Evolutionary conservation across 2,329 filamentous ascomycete genomes (phyloP).

Genomic region (Calonectria fujianensis): DNA sequence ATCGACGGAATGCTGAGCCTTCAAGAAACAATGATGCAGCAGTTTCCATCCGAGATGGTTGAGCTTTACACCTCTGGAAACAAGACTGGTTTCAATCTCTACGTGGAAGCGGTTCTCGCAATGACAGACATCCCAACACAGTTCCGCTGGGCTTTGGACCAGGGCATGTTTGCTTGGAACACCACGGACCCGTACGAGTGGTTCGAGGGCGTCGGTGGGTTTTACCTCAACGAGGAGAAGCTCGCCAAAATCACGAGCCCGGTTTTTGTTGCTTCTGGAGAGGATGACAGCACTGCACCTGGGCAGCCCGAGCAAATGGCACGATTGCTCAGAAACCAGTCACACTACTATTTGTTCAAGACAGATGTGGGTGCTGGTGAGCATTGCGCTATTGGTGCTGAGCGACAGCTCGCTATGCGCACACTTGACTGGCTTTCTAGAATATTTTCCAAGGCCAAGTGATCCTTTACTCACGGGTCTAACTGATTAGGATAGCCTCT

Average conservation of each 20-base stretch:
- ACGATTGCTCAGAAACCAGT: constrained; percentile 28
- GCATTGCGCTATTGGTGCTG: constrained; percentile 40
- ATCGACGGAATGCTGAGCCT: constrained; percentile 40
- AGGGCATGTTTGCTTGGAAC: constrained; percentile 39
- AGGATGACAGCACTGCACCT: constrained; percentile 35
- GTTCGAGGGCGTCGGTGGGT: constrained; percentile 30
- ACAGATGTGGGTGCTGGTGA: constrained; percentile 41
- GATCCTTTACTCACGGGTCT: too few relatives aligned
- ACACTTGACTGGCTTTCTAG: constrained; percentile 37
- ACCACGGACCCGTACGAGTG: constrained; percentile 37
- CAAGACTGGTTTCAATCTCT: constrained; percentile 29
- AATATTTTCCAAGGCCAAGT: constrained; percentile 19
- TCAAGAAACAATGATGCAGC: constrained; percentile 7
- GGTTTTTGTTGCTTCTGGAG: constrained; percentile 35
- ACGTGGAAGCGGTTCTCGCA: background rate
- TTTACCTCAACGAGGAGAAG: constrained; percentile 31
- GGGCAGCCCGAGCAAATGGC: constrained; percentile 40
- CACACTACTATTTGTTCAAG: constrained; percentile 36
- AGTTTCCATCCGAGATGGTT: constrained; percentile 16
- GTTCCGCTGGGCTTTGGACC: constrained; percentile 39
- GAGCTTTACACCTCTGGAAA: constrained; percentile 32
- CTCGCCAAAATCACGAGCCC: constrained; percentile 28
- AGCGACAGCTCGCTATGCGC: constrained; percentile 34
- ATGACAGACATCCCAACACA: constrained; percentile 17
- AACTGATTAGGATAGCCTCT: background rate